A percentile compares a stretch with the other conserved stretches of the same genome.
Conservation (phyloP, 2,329 filamentous ascomycete species). For the Neopestalotiopsis sp. region DNA sequence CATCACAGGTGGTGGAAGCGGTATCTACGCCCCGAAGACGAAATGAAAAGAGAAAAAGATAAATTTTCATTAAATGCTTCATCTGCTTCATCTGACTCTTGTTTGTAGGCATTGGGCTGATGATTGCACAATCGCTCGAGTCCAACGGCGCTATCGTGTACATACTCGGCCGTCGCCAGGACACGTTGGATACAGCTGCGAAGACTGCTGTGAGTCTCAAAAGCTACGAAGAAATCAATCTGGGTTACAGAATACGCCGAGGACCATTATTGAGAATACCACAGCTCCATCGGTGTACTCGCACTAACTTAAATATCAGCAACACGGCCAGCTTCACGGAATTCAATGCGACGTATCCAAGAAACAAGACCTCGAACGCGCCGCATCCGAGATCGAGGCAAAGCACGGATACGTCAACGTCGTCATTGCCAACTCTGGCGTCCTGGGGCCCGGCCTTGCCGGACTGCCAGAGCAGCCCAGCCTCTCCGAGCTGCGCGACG, state of each 20-base stretch:
- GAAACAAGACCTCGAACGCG: slow-evolving; percentile 62
- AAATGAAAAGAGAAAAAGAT: not conserved
- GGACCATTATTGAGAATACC: no score
- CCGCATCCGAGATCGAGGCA: slow-evolving; percentile 58
- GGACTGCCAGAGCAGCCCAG: slow-evolving; percentile 58
- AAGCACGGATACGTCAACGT: slow-evolving; percentile 67
- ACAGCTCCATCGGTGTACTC: not conserved
- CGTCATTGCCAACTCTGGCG: slow-evolving; percentile 66
- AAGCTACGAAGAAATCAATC: not conserved
- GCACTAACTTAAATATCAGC: slow-evolving; percentile 21
- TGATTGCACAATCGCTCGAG: slow-evolving; percentile 50
- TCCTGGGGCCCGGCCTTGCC: slow-evolving; percentile 59
- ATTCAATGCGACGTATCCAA: slow-evolving; percentile 66
- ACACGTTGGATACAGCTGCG: slow-evolving; percentile 43
- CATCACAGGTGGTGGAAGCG: slow-evolving; percentile 2
- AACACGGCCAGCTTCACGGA: slow-evolving; percentile 66
- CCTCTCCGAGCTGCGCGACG: slow-evolving; percentile 55
- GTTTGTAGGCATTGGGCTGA: slow-evolving; percentile 65
- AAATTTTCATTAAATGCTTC: no score
- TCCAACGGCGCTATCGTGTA: slow-evolving; percentile 49
- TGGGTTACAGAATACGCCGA: no score
- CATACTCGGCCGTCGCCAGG: slow-evolving; percentile 44
- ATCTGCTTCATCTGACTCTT: not conserved
- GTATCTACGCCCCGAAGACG: not conserved
- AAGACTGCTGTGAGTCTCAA: slow-evolving; percentile 40